Evolutionary conservation across 1,284 basidiomycete species (phyloP), one percentile per base, ranked within the genome.

Genomic region (Leucoagaricus sp.): DNA sequence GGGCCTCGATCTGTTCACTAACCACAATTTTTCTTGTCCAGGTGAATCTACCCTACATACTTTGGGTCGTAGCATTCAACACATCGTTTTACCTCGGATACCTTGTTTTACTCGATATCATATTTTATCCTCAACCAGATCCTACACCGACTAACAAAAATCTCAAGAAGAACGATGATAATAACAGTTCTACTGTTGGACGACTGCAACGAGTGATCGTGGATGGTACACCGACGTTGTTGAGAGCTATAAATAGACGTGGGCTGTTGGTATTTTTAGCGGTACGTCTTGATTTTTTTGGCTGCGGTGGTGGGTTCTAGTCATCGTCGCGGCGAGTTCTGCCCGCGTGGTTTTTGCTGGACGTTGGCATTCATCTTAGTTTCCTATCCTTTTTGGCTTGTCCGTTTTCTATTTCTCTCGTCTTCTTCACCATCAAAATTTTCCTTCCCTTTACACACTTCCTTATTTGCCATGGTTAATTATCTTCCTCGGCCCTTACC

Each of bases 61-160:
- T 95, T 23, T 98, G 95, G 94, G 84, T 91, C 6, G 82, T 84
- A 0, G 95, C 94, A 1, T 97, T 87, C 83, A 99, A 98, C 71
- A 87, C 89, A 0, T 82, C 86, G 1, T 95, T 96, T 73, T 75
- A 98, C 19, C 78, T 94, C 8, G 85, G 84, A 1, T 97, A 98
- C 70, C 77, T 95, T 47, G 61, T 87, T 19, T 55, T 70, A 13
- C 73, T 98, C 29, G 93, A 96, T 65, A 77, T 88, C 50, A 64
- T 78, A 42, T 86, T 91, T 66, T 87, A 87, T 67, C 79, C 84
- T 12, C 73, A 74, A 8, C 75, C 74, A 0, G 70, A 48, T 3
- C 44, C 58, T 0, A 60, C 49, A 48, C 58, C 15, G 51, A 59
- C 46, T 46, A 47, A 31, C 33, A 54, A 28, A 46, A 54, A 53